These are phyloP conservation scores for Euryodendron excelsum DNA, from an alignment of 148 eudicot genomes.

Conservation along the genomic window DNA sequence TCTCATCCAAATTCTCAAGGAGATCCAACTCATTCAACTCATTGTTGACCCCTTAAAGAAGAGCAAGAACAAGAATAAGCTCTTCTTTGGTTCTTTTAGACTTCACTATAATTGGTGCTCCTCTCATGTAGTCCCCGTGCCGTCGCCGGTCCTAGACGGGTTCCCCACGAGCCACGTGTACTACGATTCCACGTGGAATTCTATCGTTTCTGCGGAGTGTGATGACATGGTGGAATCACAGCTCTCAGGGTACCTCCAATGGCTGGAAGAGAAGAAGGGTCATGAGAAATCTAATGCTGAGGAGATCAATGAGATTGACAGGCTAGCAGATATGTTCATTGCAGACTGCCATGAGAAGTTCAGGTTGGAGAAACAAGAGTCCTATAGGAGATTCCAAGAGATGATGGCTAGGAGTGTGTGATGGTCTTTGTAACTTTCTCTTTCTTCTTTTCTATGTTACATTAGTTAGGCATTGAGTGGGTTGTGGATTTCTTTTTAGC, in stretches of 20 bases:
- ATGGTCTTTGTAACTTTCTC: background rate
- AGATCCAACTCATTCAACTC: conserved; percentile 42
- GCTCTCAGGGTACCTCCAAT: conserved; percentile 85
- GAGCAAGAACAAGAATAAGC: conserved; percentile 56
- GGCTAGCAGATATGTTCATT: conserved; percentile 84
- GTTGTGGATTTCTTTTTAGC: background rate
- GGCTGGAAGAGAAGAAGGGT: conserved; percentile 70
- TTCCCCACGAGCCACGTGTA: conserved; percentile 24
- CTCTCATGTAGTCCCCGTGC: conserved; percentile 66
- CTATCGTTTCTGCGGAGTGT: conserved; percentile 30
- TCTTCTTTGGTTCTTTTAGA: conserved; percentile 75
- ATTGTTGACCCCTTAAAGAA: conserved; percentile 29
- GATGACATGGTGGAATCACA: conserved; percentile 23
- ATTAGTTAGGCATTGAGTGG: background rate
- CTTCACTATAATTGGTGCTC: conserved; percentile 91
- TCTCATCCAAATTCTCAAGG: conserved; percentile 46
- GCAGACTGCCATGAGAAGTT: conserved; percentile 91
- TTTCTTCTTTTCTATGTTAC: background rate
- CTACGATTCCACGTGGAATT: conserved; percentile 81
- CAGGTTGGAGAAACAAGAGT: conserved; percentile 84
- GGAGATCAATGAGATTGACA: conserved; percentile 64
- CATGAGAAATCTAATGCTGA: conserved; percentile 11
- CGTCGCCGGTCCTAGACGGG: conserved; percentile 34
- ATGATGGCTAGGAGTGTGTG: conserved; percentile 88
- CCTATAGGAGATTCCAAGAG: conserved; percentile 88